Percentiles rank a stretch among this genome's conserved stretches.
These are phyloP conservation scores for Syzygium oleosum DNA, from an alignment of 345 rosid genomes.

Conservation along the genomic window DNA sequence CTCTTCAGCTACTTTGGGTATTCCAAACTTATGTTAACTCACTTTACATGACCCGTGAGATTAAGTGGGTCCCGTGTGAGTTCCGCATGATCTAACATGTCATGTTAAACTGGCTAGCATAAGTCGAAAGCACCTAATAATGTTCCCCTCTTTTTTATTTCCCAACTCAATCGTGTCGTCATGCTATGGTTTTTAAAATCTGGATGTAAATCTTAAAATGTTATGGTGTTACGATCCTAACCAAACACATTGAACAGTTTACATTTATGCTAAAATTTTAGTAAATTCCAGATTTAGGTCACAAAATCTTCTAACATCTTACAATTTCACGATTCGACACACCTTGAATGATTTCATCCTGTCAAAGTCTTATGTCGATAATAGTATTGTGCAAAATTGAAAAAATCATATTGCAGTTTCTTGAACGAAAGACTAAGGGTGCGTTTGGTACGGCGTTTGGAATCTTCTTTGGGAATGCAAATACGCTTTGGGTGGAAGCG, in stretches of 20 bases:
- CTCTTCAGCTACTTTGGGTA: neutral
- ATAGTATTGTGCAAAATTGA: no score
- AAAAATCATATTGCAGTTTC: neutral
- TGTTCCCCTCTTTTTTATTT: neutral
- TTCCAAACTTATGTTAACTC: neutral
- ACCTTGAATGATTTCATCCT: neutral
- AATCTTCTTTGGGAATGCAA: no score
- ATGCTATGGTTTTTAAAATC: neutral
- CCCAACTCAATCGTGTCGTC: neutral
- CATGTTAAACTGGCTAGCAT: neutral
- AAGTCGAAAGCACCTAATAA: neutral
- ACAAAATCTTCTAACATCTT: neutral
- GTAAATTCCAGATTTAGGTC: neutral
- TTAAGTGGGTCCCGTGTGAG: neutral
- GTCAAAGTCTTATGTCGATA: neutral
- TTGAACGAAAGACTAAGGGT: no score
- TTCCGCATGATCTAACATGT: neutral
- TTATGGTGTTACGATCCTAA: neutral
- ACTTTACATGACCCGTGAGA: no score
- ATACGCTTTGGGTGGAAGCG: no score
- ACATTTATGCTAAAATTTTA: neutral
- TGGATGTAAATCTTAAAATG: neutral
- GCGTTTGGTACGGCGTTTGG: no score
- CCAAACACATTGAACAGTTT: neutral
- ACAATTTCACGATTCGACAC: fast-evolving